A percentile compares a stretch with the other conserved stretches of the same genome.
phyloP scores from a whole-genome alignment of 305 asterid species.

The Striga hermonthica region DNA sequence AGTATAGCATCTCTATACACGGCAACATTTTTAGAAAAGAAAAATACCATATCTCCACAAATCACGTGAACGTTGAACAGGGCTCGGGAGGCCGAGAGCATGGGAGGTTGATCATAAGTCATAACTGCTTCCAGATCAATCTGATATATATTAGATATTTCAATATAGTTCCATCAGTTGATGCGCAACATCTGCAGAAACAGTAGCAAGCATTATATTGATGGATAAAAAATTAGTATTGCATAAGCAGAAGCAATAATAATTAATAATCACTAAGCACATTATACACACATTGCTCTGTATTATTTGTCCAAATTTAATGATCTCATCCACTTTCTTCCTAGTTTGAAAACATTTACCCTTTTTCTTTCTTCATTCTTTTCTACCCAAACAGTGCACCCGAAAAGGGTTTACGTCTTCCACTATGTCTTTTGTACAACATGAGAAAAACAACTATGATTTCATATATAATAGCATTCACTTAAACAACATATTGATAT shows the following conservation, averaged over 20 bases:
- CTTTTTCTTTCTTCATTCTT: background rate
- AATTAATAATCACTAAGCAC: background rate
- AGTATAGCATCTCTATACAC: too few relatives aligned
- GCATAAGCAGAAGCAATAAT: too few relatives aligned
- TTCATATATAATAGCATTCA: background rate
- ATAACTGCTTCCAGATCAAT: conserved; percentile 1
- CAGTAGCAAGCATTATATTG: background rate
- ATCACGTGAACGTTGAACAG: too few relatives aligned
- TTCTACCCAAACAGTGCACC: background rate
- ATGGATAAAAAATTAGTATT: background rate
- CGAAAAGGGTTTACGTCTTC: background rate
- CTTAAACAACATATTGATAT: background rate
- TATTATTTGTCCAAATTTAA: too few relatives aligned
- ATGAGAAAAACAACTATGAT: background rate
- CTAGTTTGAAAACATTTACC: too few relatives aligned
- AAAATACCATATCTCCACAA: too few relatives aligned
- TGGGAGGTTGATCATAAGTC: too few relatives aligned
- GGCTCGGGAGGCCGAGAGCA: too few relatives aligned
- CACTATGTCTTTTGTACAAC: background rate
- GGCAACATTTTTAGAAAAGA: too few relatives aligned
- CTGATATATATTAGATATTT: conserved; percentile 7
- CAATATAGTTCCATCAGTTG: conserved; percentile 77
- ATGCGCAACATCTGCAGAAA: conserved; percentile 70
- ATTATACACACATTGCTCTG: background rate
- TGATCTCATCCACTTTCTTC: background rate